These are phyloP conservation scores for Tuber indicum DNA, from an alignment of 495 filamentous ascomycete genomes.

Conservation along the genomic window DNA sequence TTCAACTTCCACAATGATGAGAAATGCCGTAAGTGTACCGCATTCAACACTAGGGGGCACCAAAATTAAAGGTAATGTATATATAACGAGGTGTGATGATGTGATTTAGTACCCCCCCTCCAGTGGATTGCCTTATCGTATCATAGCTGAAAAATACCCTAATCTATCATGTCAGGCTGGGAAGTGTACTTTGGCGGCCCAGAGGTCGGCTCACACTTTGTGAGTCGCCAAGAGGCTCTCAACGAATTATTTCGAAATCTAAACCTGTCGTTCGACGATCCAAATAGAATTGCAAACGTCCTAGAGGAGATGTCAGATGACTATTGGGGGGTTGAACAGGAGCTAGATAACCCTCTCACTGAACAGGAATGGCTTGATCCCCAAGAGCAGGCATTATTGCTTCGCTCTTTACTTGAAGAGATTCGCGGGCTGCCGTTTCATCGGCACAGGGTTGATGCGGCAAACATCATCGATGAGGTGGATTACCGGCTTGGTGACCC, in stretches of 20 bases:
- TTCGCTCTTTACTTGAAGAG: slow-evolving; percentile 12
- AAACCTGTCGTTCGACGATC: slow-evolving; percentile 15
- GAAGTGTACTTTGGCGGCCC: neutral
- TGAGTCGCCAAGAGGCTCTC: slow-evolving; percentile 10
- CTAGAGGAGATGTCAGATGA: neutral
- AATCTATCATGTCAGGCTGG: neutral
- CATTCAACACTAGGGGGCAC: neutral
- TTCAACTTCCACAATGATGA: neutral
- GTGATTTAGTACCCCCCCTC: neutral
- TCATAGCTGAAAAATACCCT: neutral
- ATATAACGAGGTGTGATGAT: neutral
- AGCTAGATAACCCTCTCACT: neutral
- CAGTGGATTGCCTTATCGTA: neutral
- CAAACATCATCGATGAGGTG: slow-evolving; percentile 21
- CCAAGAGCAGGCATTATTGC: neutral
- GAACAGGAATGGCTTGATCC: too few species aligned
- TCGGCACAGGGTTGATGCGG: slow-evolving; percentile 25
- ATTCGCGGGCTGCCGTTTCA: slow-evolving; percentile 12
- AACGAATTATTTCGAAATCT: slow-evolving; percentile 23
- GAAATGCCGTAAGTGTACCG: neutral
- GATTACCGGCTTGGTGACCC: neutral
- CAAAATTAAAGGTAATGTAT: neutral
- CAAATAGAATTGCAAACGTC: slow-evolving; percentile 9
- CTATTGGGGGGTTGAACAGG: neutral
- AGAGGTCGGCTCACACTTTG: neutral